Evolutionary conservation across 176 grass and related monocot genomes (phyloP), one percentile per base, ranked within the genome.

Genomic region (maize (Zea mays)): DNA sequence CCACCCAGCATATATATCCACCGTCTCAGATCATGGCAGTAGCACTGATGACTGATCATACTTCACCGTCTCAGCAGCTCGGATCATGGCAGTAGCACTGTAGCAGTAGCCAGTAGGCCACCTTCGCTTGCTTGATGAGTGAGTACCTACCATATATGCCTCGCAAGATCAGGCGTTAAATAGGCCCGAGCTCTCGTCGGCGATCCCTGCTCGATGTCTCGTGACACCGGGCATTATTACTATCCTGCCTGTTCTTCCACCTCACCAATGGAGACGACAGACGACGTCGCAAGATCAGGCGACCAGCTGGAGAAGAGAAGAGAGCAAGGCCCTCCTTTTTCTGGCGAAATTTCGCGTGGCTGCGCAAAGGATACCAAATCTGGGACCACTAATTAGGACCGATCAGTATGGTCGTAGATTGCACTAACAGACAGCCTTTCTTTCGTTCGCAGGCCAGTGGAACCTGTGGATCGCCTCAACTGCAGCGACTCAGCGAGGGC

Each of bases 371-470:
- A 19, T 67, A 65, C 47, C 20, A 39, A 65, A 68, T 5, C 14
- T 11, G 69, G 75, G 83, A 85, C 59, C 83, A n/a, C n/a, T n/a
- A n/a, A 72, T 72, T 10, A 55, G 47, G 66, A 44, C 27, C 27
- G 42, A 8, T 42, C 36, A 44, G 5, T n/a, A 36, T 38, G 38
- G 50, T 56, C 11, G 67, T 20, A 7, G 8, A 13, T 33, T 66
- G 48, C 42, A 79, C 52, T 58, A 35, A 54, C 58, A 38, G 74
- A 20, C 46, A 72, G 6, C 17, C 10, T 78, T 65, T 79, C 37
- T 37, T 44, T 44, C 3, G 33, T 59, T 58, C 41, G 38, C 63
- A 69, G 3, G 52, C 11, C 11, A 61, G 42, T 7, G 72, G 19
- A 41, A 13, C 8, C 56, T 20, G 10, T 57, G 57, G 35, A 34